Percentiles rank a stretch among this genome's conserved stretches.
Conservation (phyloP, 176 grass and related monocot genomes). For the maize (Zea mays) region DNA sequence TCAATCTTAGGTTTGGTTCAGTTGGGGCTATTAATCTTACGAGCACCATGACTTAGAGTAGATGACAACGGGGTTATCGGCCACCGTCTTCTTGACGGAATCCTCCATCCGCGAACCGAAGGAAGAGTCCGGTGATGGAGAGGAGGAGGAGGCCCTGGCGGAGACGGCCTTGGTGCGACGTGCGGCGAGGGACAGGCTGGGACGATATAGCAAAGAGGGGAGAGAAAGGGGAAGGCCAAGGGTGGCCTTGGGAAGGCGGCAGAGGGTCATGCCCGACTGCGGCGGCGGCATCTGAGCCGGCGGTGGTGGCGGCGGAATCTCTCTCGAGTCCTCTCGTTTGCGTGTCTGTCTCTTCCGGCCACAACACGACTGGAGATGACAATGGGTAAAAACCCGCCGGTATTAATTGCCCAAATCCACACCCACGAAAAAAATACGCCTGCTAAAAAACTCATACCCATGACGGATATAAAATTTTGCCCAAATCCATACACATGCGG, state of each 20-base stretch:
- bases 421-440: no score
- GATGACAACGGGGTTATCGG: conserved; percentile 74
- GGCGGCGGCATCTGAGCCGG: conserved; percentile 22
- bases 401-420: no score
- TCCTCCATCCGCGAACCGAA: conserved; percentile 90
- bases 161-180: conserved; percentile 36
- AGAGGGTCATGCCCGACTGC: conserved; percentile 32
- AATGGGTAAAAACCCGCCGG: no score
- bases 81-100: conserved; percentile 66
- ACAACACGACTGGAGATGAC: background rate
- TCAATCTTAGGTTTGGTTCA: background rate
- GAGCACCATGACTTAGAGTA: conserved; percentile 98
- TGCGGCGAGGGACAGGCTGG: conserved; percentile 26
- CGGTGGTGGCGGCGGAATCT: background rate
- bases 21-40: conserved; percentile 45
- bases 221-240: background rate
- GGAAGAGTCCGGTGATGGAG: conserved; percentile 59
- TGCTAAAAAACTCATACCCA: no score
- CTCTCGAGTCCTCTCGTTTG: background rate
- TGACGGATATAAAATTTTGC: no score
- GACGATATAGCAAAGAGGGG: background rate
- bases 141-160: conserved; percentile 46
- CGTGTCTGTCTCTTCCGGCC: background rate
- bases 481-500: no score
- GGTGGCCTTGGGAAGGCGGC: conserved; percentile 32